Evolutionary conservation across 495 filamentous ascomycete genomes (phyloP).

Genomic region (Xylaria castorea): DNA sequence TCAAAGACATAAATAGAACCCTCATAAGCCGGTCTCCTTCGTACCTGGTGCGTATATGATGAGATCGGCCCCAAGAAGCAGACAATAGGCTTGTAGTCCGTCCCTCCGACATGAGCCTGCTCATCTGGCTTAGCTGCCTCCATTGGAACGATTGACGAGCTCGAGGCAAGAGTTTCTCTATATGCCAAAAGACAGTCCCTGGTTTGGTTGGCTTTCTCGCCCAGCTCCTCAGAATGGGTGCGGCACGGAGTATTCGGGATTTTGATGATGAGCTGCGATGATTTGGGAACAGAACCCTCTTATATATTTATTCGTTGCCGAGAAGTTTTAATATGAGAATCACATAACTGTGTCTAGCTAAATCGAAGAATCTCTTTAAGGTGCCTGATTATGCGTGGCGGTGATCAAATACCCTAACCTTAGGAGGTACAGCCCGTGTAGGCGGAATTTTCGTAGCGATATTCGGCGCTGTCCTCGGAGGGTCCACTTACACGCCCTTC

Average conservation of each 20-base stretch:
- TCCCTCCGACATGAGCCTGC: constrained; percentile 6
- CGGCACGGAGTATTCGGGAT: not conserved
- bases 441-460: constrained; percentile 19
- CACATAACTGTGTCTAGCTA: not conserved
- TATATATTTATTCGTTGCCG: not conserved
- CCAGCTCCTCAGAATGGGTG: not conserved
- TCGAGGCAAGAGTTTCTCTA: not conserved
- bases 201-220: not conserved
- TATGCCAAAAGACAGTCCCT: not conserved
- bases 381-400: not conserved
- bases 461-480: constrained; percentile 24
- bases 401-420: not conserved
- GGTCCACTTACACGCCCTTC: constrained; percentile 11
- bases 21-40: not conserved
- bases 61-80: constrained; percentile 84
- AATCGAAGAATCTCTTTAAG: not conserved
- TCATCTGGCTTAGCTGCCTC: constrained; percentile 8
- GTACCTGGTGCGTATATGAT: constrained; percentile 93
- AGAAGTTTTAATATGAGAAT: not conserved
- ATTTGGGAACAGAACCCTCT: not conserved
- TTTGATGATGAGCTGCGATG: not conserved
- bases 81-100: constrained; percentile 53
- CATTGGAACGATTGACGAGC: constrained; percentile 16
- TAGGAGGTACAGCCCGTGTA: not conserved
- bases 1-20: not conserved